Evolutionary conservation across 1,139 yeast species (phyloP).

Genomic region (Suhomyces maxii): DNA sequence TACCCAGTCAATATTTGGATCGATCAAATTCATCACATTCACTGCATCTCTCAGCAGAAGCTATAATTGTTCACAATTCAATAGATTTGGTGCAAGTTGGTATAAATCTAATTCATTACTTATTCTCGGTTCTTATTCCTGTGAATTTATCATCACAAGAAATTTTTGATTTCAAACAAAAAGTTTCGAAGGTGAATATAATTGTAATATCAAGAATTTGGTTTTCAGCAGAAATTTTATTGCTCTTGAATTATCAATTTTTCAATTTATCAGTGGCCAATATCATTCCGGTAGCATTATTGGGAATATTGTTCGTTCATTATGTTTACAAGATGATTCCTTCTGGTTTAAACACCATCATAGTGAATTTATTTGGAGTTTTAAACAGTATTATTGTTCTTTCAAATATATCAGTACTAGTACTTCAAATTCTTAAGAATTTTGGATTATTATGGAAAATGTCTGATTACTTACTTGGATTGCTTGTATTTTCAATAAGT

Average conservation of each 20-base stretch:
- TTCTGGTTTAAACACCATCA: not conserved
- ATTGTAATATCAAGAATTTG: constrained; percentile 13
- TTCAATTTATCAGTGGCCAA: constrained; percentile 13
- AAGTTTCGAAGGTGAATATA: not conserved
- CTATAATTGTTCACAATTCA: constrained; percentile 1
- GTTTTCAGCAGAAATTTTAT: constrained; percentile 23
- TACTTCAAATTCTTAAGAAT: constrained; percentile 36
- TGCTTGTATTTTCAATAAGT: constrained; percentile 40
- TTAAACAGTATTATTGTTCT: constrained; percentile 29
- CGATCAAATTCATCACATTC: not conserved
- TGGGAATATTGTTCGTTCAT: constrained; percentile 6
- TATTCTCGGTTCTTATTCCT: constrained; percentile 26
- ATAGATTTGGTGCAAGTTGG: constrained; percentile 14
- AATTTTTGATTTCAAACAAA: constrained; percentile 1
- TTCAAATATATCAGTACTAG: constrained; percentile 28
- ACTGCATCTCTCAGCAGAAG: not conserved
- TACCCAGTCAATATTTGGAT: not conserved
- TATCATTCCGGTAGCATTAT: constrained; percentile 13
- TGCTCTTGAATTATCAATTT: constrained; percentile 20
- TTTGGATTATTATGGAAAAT: constrained; percentile 38
- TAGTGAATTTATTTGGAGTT: constrained; percentile 26
- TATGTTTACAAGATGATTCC: constrained; percentile 3
- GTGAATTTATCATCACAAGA: constrained; percentile 5
- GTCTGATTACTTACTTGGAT: constrained; percentile 43
- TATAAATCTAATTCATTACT: constrained; percentile 19